Conservation (phyloP, 164 flowering plant genomes). For the Liriodendron chinense region DNA sequence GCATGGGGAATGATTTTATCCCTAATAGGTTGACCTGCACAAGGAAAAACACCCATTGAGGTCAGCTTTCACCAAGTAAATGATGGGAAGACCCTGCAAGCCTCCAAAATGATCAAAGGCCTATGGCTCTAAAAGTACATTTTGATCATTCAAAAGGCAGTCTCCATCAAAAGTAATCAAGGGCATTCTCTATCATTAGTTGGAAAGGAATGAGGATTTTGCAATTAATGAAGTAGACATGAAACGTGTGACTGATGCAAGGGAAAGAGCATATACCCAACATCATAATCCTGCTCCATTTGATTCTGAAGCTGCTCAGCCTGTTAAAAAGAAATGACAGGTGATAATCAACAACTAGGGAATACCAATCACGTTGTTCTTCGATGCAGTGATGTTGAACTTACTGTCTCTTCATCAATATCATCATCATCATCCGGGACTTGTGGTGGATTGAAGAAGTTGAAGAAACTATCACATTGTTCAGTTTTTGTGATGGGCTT, state of each 20-base stretch:
- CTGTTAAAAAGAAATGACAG: constrained; percentile 18
- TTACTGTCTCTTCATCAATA: constrained; percentile 82
- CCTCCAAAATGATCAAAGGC: no score
- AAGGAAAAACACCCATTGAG: background rate
- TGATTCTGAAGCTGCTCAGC: constrained; percentile 44
- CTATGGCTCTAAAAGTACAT: no score
- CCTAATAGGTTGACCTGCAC: constrained; percentile 70
- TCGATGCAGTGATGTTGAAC: constrained; percentile 9
- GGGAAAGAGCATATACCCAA: constrained; percentile 30
- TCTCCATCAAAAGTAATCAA: no score
- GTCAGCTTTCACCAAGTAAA: no score
- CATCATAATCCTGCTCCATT: constrained; percentile 48
- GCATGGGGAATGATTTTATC: constrained; percentile 91
- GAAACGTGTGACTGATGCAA: background rate
- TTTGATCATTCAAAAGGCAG: no score
- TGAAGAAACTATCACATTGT: constrained; percentile 45
- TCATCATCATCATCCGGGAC: constrained; percentile 74
- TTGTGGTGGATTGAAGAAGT: constrained; percentile 38
- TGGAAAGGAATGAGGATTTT: background rate
- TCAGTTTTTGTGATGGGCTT: constrained; percentile 45
- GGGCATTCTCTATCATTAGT: no score
- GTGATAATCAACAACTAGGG: background rate
- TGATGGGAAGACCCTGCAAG: no score
- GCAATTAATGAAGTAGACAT: background rate
- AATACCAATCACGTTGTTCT: constrained; percentile 25